Evolutionary conservation across 768 basidiomycete species (phyloP), one percentile per base, ranked within the genome.

Genomic region (Pisolithus microcarpus): DNA sequence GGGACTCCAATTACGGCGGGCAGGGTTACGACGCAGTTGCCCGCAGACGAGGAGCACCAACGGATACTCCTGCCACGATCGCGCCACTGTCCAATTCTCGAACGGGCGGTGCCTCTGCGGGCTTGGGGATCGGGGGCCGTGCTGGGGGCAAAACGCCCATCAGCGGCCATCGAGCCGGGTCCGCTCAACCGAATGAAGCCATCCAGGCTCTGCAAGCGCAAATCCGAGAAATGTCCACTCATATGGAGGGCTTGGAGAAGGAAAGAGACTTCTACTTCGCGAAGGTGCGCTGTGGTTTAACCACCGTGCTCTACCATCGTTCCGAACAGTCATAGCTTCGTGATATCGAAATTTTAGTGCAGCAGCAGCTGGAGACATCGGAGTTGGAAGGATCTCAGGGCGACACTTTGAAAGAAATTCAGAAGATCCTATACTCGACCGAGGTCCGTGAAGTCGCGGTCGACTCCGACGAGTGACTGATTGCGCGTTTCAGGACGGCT

Each of bases 181-280:
- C 82, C 0, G 75, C 87, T 2, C 78, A 80, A 62, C 75, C 84
- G 9, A 81, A 76, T 57, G 87, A 87, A 56, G 77, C 80, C 26
- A 63, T 93, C 7, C 75, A 81, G 55, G 74, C 74, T 38, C 70
- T 95, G 50, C 87, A 87, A 55, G 69, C 72, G 0, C 91, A 97
- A 67, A 73, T 96, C 50, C 77, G 80, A 55, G 96, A 98, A 55
- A 75, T 96, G 73, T 80, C 81, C 34, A 66, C 73, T 0, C 87
- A 91, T 62, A 72, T 96, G 56, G 92, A 94, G 64, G 89, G 90
- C 1, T 72, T 98, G 37, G 93, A 98, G 75, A 97, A 93, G 74
- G 96, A 99, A 71, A 75, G 94, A 43, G 94, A 98, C 67, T 98
- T 99, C 69, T 99, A 99, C 71, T 99, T 98, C 68, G 84, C 87